phyloP scores from a whole-genome alignment of 352 stramenopile species.

The Globisporangium lucens region DNA sequence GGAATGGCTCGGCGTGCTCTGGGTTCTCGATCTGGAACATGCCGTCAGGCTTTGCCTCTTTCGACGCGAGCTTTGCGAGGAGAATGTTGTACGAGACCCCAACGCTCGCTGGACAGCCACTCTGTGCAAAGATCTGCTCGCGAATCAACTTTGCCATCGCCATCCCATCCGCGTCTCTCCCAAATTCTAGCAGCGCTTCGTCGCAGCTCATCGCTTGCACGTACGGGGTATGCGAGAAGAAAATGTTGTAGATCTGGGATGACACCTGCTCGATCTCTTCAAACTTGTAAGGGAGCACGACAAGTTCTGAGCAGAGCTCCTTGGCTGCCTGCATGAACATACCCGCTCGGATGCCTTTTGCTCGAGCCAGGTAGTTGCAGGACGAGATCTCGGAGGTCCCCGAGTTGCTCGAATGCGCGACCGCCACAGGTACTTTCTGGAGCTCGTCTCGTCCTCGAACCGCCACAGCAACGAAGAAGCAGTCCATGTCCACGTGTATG shows the following conservation, averaged over 20 bases:
- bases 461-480: conserved; percentile 94
- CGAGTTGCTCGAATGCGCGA: conserved; percentile 83
- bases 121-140: conserved; percentile 67
- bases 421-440: conserved; percentile 79
- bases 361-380: conserved; percentile 94
- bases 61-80: conserved; percentile 92
- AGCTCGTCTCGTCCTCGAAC: conserved; percentile 78
- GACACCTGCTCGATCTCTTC: conserved; percentile 88
- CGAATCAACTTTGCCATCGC: conserved; percentile 70
- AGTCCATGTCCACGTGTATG: conserved; percentile 97
- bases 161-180: conserved; percentile 48
- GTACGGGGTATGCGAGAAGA: conserved; percentile 80
- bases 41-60: conserved; percentile 92
- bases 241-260: conserved; percentile 91
- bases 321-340: conserved; percentile 95
- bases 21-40: conserved; percentile 56
- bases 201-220: conserved; percentile 96
- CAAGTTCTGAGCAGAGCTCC: conserved; percentile 86
- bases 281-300: conserved; percentile 95
- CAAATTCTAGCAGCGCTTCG: conserved; percentile 93
- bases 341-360: conserved; percentile 88
- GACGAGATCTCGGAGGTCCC: conserved; percentile 92
- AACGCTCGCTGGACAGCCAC: conserved; percentile 90
- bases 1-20: conserved; percentile 51
- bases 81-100: conserved; percentile 93